Percentiles rank a stretch among this genome's conserved stretches.
Conservation (phyloP, 345 rosid species). For the Citrus trifoliata region DNA sequence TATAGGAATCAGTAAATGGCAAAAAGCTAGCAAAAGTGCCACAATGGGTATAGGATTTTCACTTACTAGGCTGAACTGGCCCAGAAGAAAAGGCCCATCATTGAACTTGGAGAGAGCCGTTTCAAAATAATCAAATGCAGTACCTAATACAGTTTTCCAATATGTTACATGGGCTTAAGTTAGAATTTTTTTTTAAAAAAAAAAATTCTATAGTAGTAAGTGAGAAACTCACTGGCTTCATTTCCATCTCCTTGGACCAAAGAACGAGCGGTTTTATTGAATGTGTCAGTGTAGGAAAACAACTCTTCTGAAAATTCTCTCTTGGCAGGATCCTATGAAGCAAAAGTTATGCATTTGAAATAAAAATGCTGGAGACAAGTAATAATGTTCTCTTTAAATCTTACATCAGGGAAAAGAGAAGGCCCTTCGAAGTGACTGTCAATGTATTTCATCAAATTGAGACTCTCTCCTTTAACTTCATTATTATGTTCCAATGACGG, state of each 20-base stretch:
- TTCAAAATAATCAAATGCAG: slow-evolving; percentile 72
- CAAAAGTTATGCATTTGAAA: neutral
- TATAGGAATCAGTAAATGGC: neutral
- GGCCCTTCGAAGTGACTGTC: slow-evolving; percentile 80
- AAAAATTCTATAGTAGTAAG: neutral
- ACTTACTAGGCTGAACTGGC: slow-evolving; percentile 64
- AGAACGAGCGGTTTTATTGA: slow-evolving; percentile 31
- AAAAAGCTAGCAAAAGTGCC: neutral
- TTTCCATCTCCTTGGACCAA: slow-evolving; percentile 57
- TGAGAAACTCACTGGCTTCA: slow-evolving; percentile 35
- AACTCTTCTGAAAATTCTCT: slow-evolving; percentile 70
- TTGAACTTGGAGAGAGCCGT: slow-evolving; percentile 57
- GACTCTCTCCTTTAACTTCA: slow-evolving; percentile 73
- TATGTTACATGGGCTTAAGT: neutral
- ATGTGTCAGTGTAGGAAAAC: slow-evolving; percentile 47
- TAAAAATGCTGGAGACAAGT: neutral
- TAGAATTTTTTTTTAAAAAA: neutral
- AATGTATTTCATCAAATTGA: slow-evolving; percentile 68
- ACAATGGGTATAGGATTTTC: neutral
- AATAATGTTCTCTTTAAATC: slow-evolving; percentile 1
- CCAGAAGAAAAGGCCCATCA: slow-evolving; percentile 83
- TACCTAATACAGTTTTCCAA: slow-evolving; percentile 28
- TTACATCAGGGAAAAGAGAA: slow-evolving; percentile 67
- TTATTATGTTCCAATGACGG: slow-evolving; percentile 85
- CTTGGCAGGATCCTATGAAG: slow-evolving; percentile 59